Evolutionary conservation across 2,329 filamentous ascomycete genomes (phyloP), one percentile per base, ranked within the genome.

Genomic region (Aquanectria penicillioides): DNA sequence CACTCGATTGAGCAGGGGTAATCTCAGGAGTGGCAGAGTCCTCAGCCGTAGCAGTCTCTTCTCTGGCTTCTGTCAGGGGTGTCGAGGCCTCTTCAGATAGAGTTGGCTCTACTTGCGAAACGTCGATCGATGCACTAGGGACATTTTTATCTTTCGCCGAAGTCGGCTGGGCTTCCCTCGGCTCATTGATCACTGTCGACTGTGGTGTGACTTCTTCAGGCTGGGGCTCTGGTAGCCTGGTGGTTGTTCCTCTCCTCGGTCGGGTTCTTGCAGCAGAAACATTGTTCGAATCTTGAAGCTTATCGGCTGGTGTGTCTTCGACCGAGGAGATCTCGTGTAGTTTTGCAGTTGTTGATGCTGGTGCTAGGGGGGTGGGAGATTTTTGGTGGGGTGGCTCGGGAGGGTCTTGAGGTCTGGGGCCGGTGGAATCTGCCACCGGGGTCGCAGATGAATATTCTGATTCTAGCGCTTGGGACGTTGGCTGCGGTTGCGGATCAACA

Each of bases 291-390:
- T 23, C 48, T n/a, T 18, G 50, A 9, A 40, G 40, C 2, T 15
- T 28, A 38, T 48, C 48, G 28, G 11, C 48, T 38, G 55, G 20
- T 13, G 31, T 10, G 44, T 48, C 17, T 20, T 59, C 34, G 47
- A 26, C 54, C 25, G 29, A 9, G 18, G 34, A 28, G 50, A 34
- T 43, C 22, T 52, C 41, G 20, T 67, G 55, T 41, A 53, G 36
- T 34, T 63, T 57, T 44, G 59, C 17, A 40, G 59, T 49, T 29
- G 67, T 62, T 59, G 57, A 57, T 26, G 59, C 56, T 28, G 59
- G 58, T 33, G 62, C 50, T 67, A 62, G 67, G 48, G 65, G 67
- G 67, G 67, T 52, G n/a, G 60, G 34, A 44, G 63, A 58, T 44
- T 61, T 50, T 41, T 64, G 65, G 54, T 51, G 63, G 43, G 52